A percentile compares a stretch with the other conserved stretches of the same genome.
Evolutionary conservation across 768 basidiomycete genomes (phyloP).

Genomic region (Naematelia encephala): DNA sequence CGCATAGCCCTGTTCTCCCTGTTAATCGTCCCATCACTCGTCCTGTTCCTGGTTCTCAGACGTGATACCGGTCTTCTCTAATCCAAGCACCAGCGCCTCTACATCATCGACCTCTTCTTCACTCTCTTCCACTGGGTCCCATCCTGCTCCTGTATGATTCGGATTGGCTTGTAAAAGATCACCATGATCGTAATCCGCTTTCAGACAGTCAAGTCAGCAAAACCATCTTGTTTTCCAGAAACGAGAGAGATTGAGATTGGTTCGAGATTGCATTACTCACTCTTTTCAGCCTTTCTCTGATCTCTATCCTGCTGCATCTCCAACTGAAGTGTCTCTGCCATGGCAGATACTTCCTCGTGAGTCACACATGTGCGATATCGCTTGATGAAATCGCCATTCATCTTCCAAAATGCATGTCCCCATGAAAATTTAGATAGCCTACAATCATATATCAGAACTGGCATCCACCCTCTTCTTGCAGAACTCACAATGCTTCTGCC

Average conservation of each 20-base stretch:
- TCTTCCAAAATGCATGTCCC: slow-evolving; percentile 80
- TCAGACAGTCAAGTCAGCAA: slow-evolving; percentile 2
- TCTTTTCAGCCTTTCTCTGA: slow-evolving; percentile 23
- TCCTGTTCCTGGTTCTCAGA: neutral
- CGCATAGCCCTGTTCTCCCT: no score
- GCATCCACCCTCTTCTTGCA: neutral
- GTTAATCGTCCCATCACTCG: no score
- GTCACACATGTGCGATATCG: slow-evolving; percentile 69
- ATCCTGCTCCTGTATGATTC: slow-evolving; percentile 34
- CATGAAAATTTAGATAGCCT: slow-evolving; percentile 76
- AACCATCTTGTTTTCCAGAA: neutral
- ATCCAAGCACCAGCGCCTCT: slow-evolving; percentile 20
- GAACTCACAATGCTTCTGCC: slow-evolving; percentile 63
- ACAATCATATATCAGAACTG: neutral
- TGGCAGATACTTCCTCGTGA: slow-evolving; percentile 45
- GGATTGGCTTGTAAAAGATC: slow-evolving; percentile 38
- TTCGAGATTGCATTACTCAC: slow-evolving; percentile 2
- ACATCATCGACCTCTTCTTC: slow-evolving; percentile 46
- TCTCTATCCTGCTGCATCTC: slow-evolving; percentile 49
- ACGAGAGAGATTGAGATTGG: neutral
- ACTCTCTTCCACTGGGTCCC: slow-evolving; percentile 27
- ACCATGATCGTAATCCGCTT: slow-evolving; percentile 33
- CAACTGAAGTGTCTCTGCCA: slow-evolving; percentile 48
- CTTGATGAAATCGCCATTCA: slow-evolving; percentile 72
- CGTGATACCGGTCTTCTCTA: neutral